Conservation (phyloP, 2,329 filamentous ascomycete genomes). For the Lasiodiplodia theobromae region DNA sequence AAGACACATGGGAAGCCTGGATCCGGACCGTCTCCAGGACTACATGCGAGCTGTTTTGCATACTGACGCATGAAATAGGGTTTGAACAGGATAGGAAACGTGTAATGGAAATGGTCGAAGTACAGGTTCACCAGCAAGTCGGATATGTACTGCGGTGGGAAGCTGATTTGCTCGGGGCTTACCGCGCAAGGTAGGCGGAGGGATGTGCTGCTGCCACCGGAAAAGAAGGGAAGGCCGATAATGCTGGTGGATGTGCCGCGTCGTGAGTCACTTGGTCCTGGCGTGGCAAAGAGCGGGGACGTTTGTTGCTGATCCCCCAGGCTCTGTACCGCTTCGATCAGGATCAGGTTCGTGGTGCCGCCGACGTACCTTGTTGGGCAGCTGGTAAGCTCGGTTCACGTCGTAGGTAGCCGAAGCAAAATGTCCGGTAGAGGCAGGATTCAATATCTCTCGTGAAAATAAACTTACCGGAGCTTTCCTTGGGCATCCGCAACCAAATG, state of each 20-base stretch:
- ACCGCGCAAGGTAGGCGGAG: not conserved
- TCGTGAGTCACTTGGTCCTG: not conserved
- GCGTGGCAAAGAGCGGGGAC: not conserved
- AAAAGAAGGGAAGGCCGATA: slow-evolving; percentile 2
- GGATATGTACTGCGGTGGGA: slow-evolving; percentile 15
- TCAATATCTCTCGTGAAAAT: too few relatives aligned
- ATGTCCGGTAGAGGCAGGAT: too few relatives aligned
- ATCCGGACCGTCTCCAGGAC: not conserved
- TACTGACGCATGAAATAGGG: slow-evolving; percentile 18
- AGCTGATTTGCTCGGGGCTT: slow-evolving; percentile 13
- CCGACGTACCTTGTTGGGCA: slow-evolving; percentile 1
- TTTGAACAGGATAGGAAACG: slow-evolving; percentile 1
- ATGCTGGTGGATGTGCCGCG: not conserved
- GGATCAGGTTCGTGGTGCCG: slow-evolving; percentile 12
- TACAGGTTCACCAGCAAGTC: slow-evolving; percentile 17
- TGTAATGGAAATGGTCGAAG: slow-evolving; percentile 6
- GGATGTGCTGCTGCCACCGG: not conserved
- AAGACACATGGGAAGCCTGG: slow-evolving; percentile 10
- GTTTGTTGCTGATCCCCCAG: slow-evolving; percentile 4
- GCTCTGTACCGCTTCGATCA: slow-evolving; percentile 13
- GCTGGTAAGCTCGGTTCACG: slow-evolving; percentile 1
- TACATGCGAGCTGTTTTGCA: not conserved
- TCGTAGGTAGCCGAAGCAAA: too few relatives aligned
- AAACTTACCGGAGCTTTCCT: not conserved
- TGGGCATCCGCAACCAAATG: slow-evolving; percentile 8